Conservation (phyloP, 1,284 basidiomycete species). For the Leccinum pseudoinsigne region DNA sequence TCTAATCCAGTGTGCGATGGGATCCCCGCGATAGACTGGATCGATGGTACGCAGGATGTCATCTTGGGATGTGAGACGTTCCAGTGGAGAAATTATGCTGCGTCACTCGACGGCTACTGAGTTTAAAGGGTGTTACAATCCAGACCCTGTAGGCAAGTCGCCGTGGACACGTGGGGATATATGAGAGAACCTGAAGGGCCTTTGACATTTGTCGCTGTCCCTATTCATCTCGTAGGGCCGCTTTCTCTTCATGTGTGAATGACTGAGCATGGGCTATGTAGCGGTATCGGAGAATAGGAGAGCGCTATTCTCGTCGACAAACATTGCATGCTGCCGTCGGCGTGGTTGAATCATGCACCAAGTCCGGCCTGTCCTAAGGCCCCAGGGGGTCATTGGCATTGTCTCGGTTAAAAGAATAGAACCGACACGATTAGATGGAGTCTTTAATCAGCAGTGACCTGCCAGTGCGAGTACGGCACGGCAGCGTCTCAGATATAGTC, state of each 20-base stretch:
- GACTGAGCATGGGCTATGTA: not conserved
- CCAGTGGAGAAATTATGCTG: not conserved
- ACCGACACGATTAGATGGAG: not conserved
- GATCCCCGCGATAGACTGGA: not conserved
- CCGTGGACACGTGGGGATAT: not conserved
- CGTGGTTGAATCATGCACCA: not conserved
- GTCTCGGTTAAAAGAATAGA: not conserved
- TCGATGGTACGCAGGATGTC: slow-evolving; percentile 5
- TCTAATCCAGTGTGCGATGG: not conserved
- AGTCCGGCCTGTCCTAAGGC: not conserved
- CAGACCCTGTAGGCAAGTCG: not conserved
- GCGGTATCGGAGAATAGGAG: not conserved
- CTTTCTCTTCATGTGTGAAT: not conserved
- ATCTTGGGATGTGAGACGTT: slow-evolving; percentile 8
- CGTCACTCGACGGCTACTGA: not conserved
- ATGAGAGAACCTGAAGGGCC: not conserved
- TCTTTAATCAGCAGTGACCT: not conserved
- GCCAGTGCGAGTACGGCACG: not conserved
- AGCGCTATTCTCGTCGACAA: not conserved
- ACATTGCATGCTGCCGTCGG: not conserved
- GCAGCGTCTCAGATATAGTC: not conserved
- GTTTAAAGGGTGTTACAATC: not conserved
- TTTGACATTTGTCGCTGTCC: not conserved
- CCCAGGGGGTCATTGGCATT: not conserved
- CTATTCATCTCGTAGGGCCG: not conserved